phyloP scores from a whole-genome alignment of 441 rosid genomes.

The Populus hybrid region DNA sequence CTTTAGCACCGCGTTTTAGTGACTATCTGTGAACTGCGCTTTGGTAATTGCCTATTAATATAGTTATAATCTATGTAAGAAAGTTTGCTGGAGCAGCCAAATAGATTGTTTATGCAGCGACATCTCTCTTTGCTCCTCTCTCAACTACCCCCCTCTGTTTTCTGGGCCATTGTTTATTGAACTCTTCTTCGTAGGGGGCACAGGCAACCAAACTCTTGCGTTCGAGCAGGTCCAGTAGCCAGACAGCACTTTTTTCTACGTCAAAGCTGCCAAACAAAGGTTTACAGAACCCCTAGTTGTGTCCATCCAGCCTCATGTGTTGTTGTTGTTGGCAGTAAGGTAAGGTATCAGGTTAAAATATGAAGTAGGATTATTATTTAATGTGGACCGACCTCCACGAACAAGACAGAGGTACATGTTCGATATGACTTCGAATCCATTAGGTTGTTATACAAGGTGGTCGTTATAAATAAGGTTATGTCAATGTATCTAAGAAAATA shows the following conservation, averaged over 20 bases:
- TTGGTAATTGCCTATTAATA: background rate
- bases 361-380: background rate
- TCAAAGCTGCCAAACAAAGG: background rate
- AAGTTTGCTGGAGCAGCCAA: too few relatives aligned
- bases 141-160: background rate
- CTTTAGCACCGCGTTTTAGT: constrained; percentile 61
- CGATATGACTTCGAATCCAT: too few relatives aligned
- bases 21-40: background rate
- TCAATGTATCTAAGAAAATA: too few relatives aligned
- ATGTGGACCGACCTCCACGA: background rate
- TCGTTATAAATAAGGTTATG: too few relatives aligned
- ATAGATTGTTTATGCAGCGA: too few relatives aligned
- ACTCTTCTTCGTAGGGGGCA: background rate
- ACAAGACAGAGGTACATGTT: background rate
- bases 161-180: background rate
- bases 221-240: background rate
- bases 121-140: too few relatives aligned
- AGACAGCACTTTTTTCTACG: background rate
- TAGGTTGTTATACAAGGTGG: too few relatives aligned
- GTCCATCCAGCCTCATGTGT: background rate
- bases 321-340: background rate
- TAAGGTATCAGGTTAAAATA: background rate
- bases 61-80: too few relatives aligned
- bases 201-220: background rate
- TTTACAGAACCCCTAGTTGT: background rate